A percentile compares a stretch with the other conserved stretches of the same genome.
phyloP scores from a whole-genome alignment of 495 filamentous ascomycete species.

The Aspergillus bridgeri region DNA sequence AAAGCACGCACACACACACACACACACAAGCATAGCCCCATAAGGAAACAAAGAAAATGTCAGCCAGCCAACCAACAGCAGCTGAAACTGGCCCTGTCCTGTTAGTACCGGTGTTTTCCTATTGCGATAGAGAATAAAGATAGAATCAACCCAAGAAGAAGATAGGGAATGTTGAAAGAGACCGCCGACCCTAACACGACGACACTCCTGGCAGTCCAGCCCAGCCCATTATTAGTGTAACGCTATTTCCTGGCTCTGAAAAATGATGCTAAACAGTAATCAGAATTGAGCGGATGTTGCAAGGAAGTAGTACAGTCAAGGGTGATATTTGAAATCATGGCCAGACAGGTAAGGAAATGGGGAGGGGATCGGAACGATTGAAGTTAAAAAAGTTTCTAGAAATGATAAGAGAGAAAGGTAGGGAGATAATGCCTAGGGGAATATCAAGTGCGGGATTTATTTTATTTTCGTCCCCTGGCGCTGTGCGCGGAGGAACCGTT shows the following conservation, averaged over 20 bases:
- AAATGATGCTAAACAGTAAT: not conserved
- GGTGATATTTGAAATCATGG: constrained; percentile 1
- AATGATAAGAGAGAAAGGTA: not conserved
- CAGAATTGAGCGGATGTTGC: not conserved
- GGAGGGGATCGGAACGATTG: not conserved
- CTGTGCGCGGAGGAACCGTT: not conserved
- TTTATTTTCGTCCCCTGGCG: not conserved
- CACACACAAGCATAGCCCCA: not conserved
- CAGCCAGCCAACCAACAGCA: not conserved
- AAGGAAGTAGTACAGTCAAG: constrained; percentile 1
- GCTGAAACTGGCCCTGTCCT: not conserved
- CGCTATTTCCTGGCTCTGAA: not conserved
- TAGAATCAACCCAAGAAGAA: too few species aligned
- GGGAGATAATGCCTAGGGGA: not conserved
- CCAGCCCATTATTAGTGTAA: constrained; percentile 8
- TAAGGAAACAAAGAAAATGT: not conserved
- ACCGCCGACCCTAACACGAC: not conserved
- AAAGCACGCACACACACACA: too few species aligned
- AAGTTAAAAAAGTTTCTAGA: not conserved
- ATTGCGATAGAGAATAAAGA: not conserved
- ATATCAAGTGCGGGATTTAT: not conserved
- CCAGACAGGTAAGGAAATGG: not conserved
- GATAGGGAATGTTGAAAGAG: not conserved
- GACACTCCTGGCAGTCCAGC: not conserved
- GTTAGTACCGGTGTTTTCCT: not conserved